Base-by-base conservation (phyloP, 2,329 filamentous ascomycete genomes). In the Aspergillus vadensis region DNA sequence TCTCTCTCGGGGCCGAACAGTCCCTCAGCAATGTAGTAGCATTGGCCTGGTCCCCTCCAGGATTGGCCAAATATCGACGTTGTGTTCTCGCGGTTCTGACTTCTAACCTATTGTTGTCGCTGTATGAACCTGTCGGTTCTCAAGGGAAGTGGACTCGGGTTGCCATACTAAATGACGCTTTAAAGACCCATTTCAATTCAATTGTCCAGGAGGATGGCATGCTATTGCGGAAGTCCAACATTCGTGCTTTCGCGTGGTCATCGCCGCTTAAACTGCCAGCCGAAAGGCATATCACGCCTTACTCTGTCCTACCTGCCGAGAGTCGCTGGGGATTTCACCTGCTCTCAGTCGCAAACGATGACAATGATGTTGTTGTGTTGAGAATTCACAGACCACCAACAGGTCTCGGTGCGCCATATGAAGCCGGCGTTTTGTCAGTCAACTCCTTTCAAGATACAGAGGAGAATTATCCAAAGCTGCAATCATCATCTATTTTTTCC, bases 1-100 rank as follows among this genome's bases (percentile, higher is more conserved):
- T 83, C 67, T 87, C 85, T 0, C 68, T 87, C 23, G 86, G 84
- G 2, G 83, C 86, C 63, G 86, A 88, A 67, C 81, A 85, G 55
- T 87, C 85, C 0, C 67, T 74, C 2, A 83, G 83, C 61, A 75
- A 76, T 44, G 80, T 84, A 2, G 71, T 78, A n/a, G 74, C 74
- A 2, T 67, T 87, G 21, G 74, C 79, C 8, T 88, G 86, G 86
- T 88, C 85, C 5, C 76, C 82, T 2, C 77, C 82, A 6, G 85
- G 85, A 2, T 72, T 87, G 41, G 84, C 78, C 17, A 81, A 80
- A 64, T 81, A 86, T 69, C 74, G 80, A 47, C 79, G 83, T 63
- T 84, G 81, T 66, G 80, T 81, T 7, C 77, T 88, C 27, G 83
- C 81, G 2, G 80, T 86, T 15, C 73, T 86, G 48, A 86, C 84